Evolutionary conservation across 2,329 filamentous ascomycete species (phyloP).

Genomic region (Arthrinium puccinioides): DNA sequence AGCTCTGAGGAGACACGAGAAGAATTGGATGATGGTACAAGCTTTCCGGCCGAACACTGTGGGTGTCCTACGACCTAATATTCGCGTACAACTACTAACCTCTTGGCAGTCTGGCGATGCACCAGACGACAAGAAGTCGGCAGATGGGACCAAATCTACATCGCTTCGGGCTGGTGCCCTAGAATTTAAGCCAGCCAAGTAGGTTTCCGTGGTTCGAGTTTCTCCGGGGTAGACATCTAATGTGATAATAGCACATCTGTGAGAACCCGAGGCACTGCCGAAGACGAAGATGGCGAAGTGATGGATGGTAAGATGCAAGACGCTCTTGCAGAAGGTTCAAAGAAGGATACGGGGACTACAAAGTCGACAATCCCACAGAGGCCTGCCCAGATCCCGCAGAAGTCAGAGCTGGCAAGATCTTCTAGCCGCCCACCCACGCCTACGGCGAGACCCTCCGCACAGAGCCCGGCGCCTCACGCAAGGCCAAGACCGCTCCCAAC

Average conservation of each 20-base stretch:
- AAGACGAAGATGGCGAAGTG: constrained; percentile 68
- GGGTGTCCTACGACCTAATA: constrained; percentile 30
- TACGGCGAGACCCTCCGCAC: constrained; percentile 8
- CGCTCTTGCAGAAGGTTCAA: constrained; percentile 8
- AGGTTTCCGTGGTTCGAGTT: background rate
- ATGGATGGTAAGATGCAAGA: constrained; percentile 43
- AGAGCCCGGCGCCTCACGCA: constrained; percentile 12
- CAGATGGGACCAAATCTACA: constrained; percentile 25
- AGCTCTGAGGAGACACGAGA: constrained; percentile 58
- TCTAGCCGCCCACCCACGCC: constrained; percentile 10
- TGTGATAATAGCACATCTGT: background rate
- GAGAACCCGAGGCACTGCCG: constrained; percentile 26
- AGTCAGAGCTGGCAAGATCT: constrained; percentile 13
- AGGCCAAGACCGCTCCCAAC: constrained; percentile 21
- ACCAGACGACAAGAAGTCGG: constrained; percentile 28
- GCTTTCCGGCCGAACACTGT: constrained; percentile 63
- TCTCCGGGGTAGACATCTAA: background rate
- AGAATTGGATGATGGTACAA: constrained; percentile 67
- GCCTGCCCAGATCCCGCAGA: constrained; percentile 10
- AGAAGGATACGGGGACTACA: constrained; percentile 11
- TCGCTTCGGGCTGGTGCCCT: constrained; percentile 51
- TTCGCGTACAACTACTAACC: background rate
- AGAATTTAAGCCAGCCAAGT: constrained; percentile 55
- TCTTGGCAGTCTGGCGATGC: constrained; percentile 31
- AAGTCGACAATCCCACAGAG: constrained; percentile 11